Evolutionary conservation across 108 stramenopile species (phyloP), one percentile per base, ranked within the genome.

Genomic region (Nitzschia sp.): DNA sequence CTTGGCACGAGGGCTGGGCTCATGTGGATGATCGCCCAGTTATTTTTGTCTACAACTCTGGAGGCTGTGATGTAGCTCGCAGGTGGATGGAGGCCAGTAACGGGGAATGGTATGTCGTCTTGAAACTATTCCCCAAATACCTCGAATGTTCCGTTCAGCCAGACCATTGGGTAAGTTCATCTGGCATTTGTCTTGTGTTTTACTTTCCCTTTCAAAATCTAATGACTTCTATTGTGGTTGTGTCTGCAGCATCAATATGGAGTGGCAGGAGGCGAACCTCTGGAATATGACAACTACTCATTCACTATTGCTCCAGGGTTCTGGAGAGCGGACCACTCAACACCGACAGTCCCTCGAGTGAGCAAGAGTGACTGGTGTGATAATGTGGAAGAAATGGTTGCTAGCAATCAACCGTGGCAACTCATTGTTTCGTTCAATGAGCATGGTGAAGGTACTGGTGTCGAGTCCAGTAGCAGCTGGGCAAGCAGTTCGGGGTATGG

Each of bases 351-450:
- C 26, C 57, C 58, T 39, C 29, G 71, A 25, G 37, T 67, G 15
- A 24, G 46, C 53, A 59, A n/a, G 6, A 43, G 39, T 12, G 53
- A 64, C 24, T 78, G 50, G 44, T 68, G 68, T 19, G 9, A 10
- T 6, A 62, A 63, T 34, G 77, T 78, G 34, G 24, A 63, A 41
- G 53, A 52, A 12, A 78, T 78, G 77, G 63, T 69, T 6, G 15
- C 54, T 8, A 72, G 63, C 22, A 58, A 38, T n/a, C 51, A 72
- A 48, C 71, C 59, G 12, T 78, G 77, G 77, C 77, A 78, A 41
- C 43, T 78, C 12, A 72, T 78, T 44, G 56, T 58, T 2, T 53
- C 66, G n/a, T 78, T 78, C 55, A 78, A 78, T 62, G 77, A 78
- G 25, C 51, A 53, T 48, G 71, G 67, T 8, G 60, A 72, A 37